Percentiles rank a stretch among this genome's conserved stretches.
phyloP scores from a whole-genome alignment of 2,329 filamentous ascomycete species.

The Aspergillus versicolor region DNA sequence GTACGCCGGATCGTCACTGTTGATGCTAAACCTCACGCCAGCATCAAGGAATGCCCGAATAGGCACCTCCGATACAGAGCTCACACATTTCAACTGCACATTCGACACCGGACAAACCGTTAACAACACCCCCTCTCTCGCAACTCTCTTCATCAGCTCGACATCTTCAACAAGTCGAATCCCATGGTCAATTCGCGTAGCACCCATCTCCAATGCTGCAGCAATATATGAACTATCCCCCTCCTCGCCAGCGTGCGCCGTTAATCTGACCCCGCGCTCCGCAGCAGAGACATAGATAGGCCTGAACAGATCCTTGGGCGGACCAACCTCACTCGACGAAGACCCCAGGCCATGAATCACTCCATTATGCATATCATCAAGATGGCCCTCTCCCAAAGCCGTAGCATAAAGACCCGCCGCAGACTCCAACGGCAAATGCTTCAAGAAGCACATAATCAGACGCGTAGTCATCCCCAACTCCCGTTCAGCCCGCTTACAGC shows the following conservation, averaged over 20 bases:
- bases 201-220: conserved; percentile 62
- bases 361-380: conserved; percentile 48
- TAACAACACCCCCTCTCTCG: conserved; percentile 58
- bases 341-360: conserved; percentile 64
- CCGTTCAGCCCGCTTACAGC: conserved; percentile 58
- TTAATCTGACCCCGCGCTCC: conserved; percentile 58
- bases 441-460: conserved; percentile 70
- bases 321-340: conserved; percentile 61
- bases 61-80: conserved; percentile 56
- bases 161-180: conserved; percentile 63
- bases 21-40: conserved; percentile 68
- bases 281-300: conserved; percentile 60
- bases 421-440: conserved; percentile 65
- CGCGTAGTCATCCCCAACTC: conserved; percentile 66
- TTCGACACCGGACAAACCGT: conserved; percentile 75
- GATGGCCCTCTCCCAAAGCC: conserved; percentile 22
- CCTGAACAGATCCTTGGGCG: conserved; percentile 59
- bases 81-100: conserved; percentile 60
- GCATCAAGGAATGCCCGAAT: conserved; percentile 62
- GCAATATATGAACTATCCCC: conserved; percentile 66
- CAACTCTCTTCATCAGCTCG: conserved; percentile 59
- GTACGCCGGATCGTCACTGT: conserved; percentile 73
- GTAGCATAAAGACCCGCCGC: conserved; percentile 46
- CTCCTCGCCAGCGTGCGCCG: conserved; percentile 75
- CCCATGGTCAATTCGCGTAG: conserved; percentile 72